A percentile compares a stretch with the other conserved stretches of the same genome.
phyloP scores from a whole-genome alignment of 1,139 yeast genomes.

The Candida sanyaensis region DNA sequence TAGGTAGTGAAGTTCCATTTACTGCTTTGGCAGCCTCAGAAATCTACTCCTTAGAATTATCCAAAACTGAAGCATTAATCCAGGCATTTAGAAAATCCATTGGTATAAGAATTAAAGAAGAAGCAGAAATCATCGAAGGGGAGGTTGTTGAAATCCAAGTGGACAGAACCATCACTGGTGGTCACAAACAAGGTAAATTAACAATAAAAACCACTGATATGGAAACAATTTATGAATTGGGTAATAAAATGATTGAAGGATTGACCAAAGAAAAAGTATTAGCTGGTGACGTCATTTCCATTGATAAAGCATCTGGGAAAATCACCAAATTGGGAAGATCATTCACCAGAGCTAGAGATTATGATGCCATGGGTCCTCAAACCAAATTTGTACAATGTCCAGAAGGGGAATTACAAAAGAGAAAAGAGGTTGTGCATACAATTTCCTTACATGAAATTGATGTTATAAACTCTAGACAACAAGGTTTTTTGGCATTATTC shows the following conservation, averaged over 20 bases:
- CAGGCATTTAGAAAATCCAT: constrained; percentile 96
- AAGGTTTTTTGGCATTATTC: constrained; percentile 94
- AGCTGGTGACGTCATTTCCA: constrained; percentile 96
- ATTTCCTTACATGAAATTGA: constrained; percentile 97
- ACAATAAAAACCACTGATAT: constrained; percentile 98
- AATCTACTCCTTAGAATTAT: constrained; percentile 84
- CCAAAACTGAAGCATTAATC: constrained; percentile 93
- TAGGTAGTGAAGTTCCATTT: constrained; percentile 93
- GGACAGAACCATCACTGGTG: constrained; percentile 94
- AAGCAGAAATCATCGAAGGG: constrained; percentile 96
- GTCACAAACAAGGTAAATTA: constrained; percentile 96
- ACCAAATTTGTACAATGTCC: constrained; percentile 98
- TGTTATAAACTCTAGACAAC: constrained; percentile 96
- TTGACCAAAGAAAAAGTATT: constrained; percentile 91
- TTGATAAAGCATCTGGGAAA: constrained; percentile 94
- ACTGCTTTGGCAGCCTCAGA: constrained; percentile 95
- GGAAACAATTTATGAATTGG: constrained; percentile 98
- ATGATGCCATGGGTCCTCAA: constrained; percentile 99
- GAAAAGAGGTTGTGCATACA: constrained; percentile 94
- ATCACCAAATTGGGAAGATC: constrained; percentile 94
- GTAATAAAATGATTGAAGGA: constrained; percentile 96
- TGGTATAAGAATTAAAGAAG: constrained; percentile 94
- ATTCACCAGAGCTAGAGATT: constrained; percentile 93
- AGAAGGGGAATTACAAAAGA: constrained; percentile 95
- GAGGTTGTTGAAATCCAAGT: constrained; percentile 98